These are phyloP conservation scores for Zasmidium citrigriseum DNA, from an alignment of 2,329 filamentous ascomycete species.

Conservation along the genomic window DNA sequence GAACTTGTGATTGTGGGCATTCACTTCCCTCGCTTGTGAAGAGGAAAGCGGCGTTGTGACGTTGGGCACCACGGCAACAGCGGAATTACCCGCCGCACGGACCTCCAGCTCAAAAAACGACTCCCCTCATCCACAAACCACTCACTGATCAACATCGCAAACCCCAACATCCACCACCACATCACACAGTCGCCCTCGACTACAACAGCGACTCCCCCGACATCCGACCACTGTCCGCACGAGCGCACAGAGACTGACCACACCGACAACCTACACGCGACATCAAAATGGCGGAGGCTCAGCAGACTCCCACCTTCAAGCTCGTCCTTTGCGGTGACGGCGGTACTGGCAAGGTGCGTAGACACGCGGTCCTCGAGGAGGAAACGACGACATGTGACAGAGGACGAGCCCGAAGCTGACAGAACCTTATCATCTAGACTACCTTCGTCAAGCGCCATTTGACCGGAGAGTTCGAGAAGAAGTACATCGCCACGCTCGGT, in stretches of 20 bases:
- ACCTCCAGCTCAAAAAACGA: no score
- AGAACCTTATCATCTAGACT: slow-evolving; percentile 61
- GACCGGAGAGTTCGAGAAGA: slow-evolving; percentile 99
- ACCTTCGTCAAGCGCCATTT: slow-evolving; percentile 99
- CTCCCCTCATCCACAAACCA: no score
- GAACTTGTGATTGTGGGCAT: no score
- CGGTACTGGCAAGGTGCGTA: slow-evolving; percentile 97
- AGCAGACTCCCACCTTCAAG: slow-evolving; percentile 83
- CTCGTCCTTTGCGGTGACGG: slow-evolving; percentile 99
- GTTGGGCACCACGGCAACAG: no score
- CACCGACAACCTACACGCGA: slow-evolving; percentile 5
- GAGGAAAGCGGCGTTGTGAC: no score
- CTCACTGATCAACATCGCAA: no score
- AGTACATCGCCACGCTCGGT: slow-evolving; percentile 99
- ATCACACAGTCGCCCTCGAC: background rate
- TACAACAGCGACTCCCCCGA: background rate
- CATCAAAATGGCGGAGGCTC: slow-evolving; percentile 13
- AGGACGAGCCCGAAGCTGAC: slow-evolving; percentile 22
- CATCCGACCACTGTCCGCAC: background rate
- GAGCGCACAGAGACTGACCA: background rate
- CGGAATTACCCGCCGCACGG: no score
- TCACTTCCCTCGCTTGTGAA: no score
- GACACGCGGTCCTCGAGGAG: background rate
- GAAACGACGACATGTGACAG: background rate
- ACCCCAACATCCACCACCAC: background rate